phyloP scores from a whole-genome alignment of 2,329 filamentous ascomycete genomes.

The Aspergillus hortae region DNA sequence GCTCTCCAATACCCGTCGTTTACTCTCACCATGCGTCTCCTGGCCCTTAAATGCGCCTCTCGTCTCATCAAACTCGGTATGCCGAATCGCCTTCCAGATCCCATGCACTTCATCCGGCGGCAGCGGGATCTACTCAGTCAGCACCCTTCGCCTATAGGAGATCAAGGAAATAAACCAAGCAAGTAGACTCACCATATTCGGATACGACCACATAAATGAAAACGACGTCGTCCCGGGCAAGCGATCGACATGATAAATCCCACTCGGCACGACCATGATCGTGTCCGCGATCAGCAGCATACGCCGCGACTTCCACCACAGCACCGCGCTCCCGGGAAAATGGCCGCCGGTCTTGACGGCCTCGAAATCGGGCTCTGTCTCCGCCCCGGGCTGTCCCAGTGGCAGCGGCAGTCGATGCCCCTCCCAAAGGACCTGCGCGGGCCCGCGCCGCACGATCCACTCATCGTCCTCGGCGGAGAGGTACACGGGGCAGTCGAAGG shows the following conservation, averaged over 20 bases:
- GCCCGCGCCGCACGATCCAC: constrained; percentile 56
- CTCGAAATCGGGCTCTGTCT: constrained; percentile 44
- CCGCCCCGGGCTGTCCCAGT: not conserved
- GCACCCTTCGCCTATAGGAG: no score
- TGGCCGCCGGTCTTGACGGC: constrained; percentile 73
- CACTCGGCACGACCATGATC: constrained; percentile 63
- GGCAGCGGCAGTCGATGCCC: constrained; percentile 30
- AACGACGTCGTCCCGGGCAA: constrained; percentile 51
- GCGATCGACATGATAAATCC: constrained; percentile 28
- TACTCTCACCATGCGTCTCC: constrained; percentile 60
- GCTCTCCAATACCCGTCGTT: constrained; percentile 66
- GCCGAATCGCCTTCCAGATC: constrained; percentile 67
- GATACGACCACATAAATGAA: constrained; percentile 73
- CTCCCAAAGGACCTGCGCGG: constrained; percentile 28
- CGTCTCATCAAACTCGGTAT: constrained; percentile 61
- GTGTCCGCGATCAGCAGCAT: constrained; percentile 74
- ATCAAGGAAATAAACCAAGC: not conserved
- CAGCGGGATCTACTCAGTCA: constrained; percentile 61
- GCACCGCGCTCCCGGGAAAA: constrained; percentile 70
- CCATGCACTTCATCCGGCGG: constrained; percentile 57
- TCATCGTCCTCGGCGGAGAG: constrained; percentile 60
- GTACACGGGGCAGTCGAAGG: constrained; percentile 69
- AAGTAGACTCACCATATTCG: constrained; percentile 49
- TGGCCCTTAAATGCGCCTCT: constrained; percentile 64
- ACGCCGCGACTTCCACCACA: constrained; percentile 59